A percentile compares a stretch with the other conserved stretches of the same genome.
Conservation (phyloP, 2,329 filamentous ascomycete species). For the Claviceps pazoutovae region DNA sequence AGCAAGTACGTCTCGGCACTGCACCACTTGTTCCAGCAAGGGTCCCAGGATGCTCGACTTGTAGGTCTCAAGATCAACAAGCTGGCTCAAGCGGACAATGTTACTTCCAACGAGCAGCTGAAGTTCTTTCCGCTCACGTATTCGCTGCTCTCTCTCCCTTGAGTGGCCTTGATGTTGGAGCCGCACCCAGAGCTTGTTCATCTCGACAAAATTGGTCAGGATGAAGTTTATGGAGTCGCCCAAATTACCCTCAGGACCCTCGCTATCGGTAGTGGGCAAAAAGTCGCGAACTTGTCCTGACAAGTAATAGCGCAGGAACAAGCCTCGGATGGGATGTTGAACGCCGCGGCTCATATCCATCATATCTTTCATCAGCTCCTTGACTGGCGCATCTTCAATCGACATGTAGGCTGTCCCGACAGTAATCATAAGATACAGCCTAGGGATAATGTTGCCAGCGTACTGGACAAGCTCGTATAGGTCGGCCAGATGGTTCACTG, state of each 20-base stretch:
- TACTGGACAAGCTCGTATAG: constrained; percentile 97
- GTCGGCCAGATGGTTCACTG: constrained; percentile 93
- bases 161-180: constrained; percentile 96
- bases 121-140: constrained; percentile 86
- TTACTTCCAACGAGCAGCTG: constrained; percentile 95
- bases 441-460: constrained; percentile 92
- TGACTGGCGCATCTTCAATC: constrained; percentile 93
- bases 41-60: constrained; percentile 81
- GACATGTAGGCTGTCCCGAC: constrained; percentile 99
- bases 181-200: constrained; percentile 99
- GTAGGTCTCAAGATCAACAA: constrained; percentile 91
- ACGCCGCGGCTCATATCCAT: constrained; percentile 99
- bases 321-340: constrained; percentile 86
- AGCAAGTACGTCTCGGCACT: constrained; percentile 90
- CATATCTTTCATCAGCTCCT: constrained; percentile 99
- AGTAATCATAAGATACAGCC: constrained; percentile 97
- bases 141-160: constrained; percentile 81
- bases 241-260: constrained; percentile 88
- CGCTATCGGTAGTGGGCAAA: constrained; percentile 66
- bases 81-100: constrained; percentile 81
- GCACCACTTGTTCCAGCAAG: constrained; percentile 88
- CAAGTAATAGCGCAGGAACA: constrained; percentile 93
- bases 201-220: constrained; percentile 96
- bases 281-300: constrained; percentile 87
- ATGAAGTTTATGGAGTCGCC: constrained; percentile 98